Conservation (phyloP, 1,139 yeast species). For the Suzukiozyma palmioleophila region DNA sequence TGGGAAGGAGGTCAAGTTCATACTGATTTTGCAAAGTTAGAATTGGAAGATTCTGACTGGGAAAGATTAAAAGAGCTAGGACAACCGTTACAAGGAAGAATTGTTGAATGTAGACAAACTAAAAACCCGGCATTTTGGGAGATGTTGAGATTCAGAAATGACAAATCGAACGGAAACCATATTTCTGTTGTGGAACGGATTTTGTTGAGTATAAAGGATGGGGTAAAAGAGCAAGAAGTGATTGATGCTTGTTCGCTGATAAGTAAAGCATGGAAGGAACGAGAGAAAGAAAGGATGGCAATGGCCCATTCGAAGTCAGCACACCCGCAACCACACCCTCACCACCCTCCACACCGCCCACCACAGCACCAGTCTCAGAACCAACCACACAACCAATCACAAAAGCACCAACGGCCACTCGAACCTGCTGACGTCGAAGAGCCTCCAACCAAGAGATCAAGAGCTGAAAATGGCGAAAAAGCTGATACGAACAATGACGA, state of each 20-base stretch:
- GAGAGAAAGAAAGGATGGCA: conserved; percentile 26
- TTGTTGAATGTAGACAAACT: conserved; percentile 72
- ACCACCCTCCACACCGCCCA: conserved; percentile 6
- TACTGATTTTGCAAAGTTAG: conserved; percentile 61
- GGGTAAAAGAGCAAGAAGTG: conserved; percentile 76
- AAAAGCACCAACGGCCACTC: conserved; percentile 5
- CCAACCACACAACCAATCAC: conserved; percentile 6
- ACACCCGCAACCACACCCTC: conserved; percentile 7
- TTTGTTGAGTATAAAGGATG: conserved; percentile 78
- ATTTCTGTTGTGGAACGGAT: conserved; percentile 75
- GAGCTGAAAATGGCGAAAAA: conserved; percentile 11
- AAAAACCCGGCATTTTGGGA: conserved; percentile 65
- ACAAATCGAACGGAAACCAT: conserved; percentile 86
- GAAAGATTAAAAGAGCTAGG: conserved; percentile 59
- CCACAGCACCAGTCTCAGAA: conserved; percentile 4
- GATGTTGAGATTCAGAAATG: conserved; percentile 86
- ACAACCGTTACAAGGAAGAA: conserved; percentile 87
- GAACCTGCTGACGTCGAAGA: conserved; percentile 8
- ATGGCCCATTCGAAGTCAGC: conserved; percentile 7
- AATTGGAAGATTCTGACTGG: conserved; percentile 76
- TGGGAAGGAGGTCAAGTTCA: conserved; percentile 80
- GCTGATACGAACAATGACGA: conserved; percentile 12
- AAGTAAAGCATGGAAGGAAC: conserved; percentile 31
- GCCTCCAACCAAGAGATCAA: conserved; percentile 9
- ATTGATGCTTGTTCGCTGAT: conserved; percentile 39